These are phyloP conservation scores for Annulohypoxylon nitens DNA, from an alignment of 495 filamentous ascomycete genomes.

Conservation along the genomic window DNA sequence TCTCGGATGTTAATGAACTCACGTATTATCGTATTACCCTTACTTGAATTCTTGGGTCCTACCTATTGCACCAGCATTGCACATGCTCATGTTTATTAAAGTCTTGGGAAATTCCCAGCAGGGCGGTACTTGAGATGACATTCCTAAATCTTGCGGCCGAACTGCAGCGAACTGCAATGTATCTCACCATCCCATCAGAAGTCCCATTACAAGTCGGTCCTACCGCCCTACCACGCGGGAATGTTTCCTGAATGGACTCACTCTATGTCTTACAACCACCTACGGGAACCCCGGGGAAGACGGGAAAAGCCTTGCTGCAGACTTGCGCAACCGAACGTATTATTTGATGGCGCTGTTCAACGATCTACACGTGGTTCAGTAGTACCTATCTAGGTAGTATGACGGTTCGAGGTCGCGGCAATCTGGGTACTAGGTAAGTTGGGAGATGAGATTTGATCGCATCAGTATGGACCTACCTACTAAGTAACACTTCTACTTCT, in stretches of 20 bases:
- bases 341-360: neutral
- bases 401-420: slow-evolving; percentile 1
- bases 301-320: slow-evolving; percentile 29
- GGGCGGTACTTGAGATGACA: slow-evolving; percentile 19
- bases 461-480: neutral
- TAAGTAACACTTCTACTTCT: neutral
- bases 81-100: neutral
- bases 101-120: slow-evolving; percentile 24
- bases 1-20: slow-evolving; percentile 31
- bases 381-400: slow-evolving; percentile 10
- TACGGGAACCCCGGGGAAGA: slow-evolving; percentile 30
- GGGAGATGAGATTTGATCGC: neutral
- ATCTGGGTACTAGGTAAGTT: slow-evolving; percentile 3
- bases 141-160: slow-evolving; percentile 9
- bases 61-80: neutral
- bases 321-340: slow-evolving; percentile 8
- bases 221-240: slow-evolving; percentile 30
- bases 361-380: slow-evolving; percentile 34
- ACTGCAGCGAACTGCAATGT: slow-evolving; percentile 18
- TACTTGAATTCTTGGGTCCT: neutral
- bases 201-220: slow-evolving; percentile 18
- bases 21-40: slow-evolving; percentile 20
- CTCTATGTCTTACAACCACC: slow-evolving; percentile 32
- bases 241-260: slow-evolving; percentile 32
- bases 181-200: slow-evolving; percentile 18